These are phyloP conservation scores for Aspergillus sp. DNA, from an alignment of 2,329 filamentous ascomycete species.

Conservation along the genomic window DNA sequence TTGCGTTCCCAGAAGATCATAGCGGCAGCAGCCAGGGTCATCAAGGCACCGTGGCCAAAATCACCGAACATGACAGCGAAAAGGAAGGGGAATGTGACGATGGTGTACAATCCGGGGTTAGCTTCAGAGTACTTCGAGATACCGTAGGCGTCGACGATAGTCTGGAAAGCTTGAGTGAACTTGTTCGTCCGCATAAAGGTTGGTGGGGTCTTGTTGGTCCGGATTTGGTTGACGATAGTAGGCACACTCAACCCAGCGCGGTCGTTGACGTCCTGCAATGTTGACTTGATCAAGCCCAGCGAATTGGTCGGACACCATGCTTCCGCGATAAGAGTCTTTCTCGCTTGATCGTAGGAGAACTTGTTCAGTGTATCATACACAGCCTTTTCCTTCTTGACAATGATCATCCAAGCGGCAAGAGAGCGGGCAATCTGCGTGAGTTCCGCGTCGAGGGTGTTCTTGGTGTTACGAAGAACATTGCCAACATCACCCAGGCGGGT, in stretches of 20 bases:
- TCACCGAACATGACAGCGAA: constrained; percentile 99
- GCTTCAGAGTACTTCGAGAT: constrained; percentile 97
- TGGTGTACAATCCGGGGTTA: constrained; percentile 91
- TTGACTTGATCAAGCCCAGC: constrained; percentile 83
- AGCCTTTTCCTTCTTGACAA: constrained; percentile 97
- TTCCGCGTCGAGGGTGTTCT: constrained; percentile 89
- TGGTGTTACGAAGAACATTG: constrained; percentile 92
- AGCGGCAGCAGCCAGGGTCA: constrained; percentile 77
- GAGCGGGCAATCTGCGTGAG: constrained; percentile 90
- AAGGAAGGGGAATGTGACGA: constrained; percentile 98
- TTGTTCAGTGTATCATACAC: constrained; percentile 94
- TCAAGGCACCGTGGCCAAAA: constrained; percentile 88
- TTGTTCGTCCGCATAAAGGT: constrained; percentile 98
- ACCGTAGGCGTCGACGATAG: constrained; percentile 97
- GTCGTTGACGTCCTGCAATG: constrained; percentile 94
- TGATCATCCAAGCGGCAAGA: constrained; percentile 93
- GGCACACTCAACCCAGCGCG: constrained; percentile 94
- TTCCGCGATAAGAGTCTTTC: constrained; percentile 95
- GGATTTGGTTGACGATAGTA: constrained; percentile 97
- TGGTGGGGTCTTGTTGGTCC: constrained; percentile 93
- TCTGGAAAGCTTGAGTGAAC: constrained; percentile 97
- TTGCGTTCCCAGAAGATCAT: constrained; percentile 98
- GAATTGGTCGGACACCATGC: constrained; percentile 96
- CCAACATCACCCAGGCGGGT: constrained; percentile 85
- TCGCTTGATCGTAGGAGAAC: constrained; percentile 93